Evolutionary conservation across 2,329 filamentous ascomycete species (phyloP).

Genomic region (Pezicula carpinea): DNA sequence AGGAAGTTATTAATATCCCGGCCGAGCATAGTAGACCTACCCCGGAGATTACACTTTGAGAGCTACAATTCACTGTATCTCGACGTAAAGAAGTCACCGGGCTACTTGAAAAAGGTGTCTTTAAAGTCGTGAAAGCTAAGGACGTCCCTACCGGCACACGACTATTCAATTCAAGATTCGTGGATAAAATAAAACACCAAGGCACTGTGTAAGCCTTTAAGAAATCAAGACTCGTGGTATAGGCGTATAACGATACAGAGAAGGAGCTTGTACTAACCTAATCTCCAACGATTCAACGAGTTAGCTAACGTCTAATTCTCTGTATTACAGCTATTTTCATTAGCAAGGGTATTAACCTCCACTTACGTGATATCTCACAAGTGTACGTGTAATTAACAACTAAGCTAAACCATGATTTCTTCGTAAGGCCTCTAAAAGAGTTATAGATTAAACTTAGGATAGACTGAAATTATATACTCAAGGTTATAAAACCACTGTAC

Average conservation of each 20-base stretch:
- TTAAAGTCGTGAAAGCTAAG: not conserved
- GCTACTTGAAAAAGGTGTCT: not conserved
- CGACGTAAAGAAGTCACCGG: not conserved
- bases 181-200: conserved; percentile 11
- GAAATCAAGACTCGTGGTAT: conserved; percentile 12
- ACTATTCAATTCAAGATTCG: conserved; percentile 9
- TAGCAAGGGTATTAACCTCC: not conserved
- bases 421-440: conserved; percentile 2
- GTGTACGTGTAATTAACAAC: conserved; percentile 8
- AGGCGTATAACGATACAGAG: conserved; percentile 9
- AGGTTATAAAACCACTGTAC: conserved; percentile 10
- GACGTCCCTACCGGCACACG: not conserved
- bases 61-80: not conserved
- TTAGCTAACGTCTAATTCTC: conserved; percentile 8
- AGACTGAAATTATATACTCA: not conserved
- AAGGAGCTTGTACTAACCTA: conserved; percentile 10
- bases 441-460: not conserved
- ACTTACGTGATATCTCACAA: conserved; percentile 9
- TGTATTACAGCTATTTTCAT: conserved; percentile 1
- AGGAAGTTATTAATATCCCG: not conserved
- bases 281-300: conserved; percentile 9
- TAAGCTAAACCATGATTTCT: conserved; percentile 8
- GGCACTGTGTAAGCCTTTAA: conserved; percentile 5
- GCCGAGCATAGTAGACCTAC: too few species aligned
- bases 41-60: too few species aligned